Percentiles rank a stretch among this genome's conserved stretches.
Evolutionary conservation across 129 eudicot genomes (phyloP).

Genomic region (Heracleum sosnowskyi): DNA sequence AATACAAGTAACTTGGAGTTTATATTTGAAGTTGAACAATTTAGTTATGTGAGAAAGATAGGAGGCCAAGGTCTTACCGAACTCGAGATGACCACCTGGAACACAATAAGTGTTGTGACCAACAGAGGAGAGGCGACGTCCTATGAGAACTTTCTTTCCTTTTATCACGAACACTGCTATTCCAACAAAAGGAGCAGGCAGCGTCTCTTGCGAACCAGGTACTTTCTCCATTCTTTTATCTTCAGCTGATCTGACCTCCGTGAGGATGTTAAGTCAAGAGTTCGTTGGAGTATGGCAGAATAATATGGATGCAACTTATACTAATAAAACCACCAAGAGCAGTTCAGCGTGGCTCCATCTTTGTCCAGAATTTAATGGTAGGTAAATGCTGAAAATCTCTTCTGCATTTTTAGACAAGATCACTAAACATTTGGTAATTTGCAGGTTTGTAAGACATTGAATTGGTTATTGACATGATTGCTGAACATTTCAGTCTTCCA

Average conservation of each 20-base stretch:
- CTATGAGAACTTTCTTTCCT: conserved; percentile 53
- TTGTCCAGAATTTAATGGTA: not conserved
- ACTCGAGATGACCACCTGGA: conserved; percentile 90
- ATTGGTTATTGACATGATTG: no score
- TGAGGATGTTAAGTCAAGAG: no score
- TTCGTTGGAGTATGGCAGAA: no score
- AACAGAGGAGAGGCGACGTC: conserved; percentile 62
- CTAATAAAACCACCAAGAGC: no score
- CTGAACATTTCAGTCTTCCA: no score
- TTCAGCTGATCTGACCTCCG: not conserved
- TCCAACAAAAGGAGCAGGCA: conserved; percentile 26
- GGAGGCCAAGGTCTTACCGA: conserved; percentile 34
- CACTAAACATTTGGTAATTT: no score
- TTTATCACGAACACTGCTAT: conserved; percentile 64
- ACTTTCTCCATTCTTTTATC: not conserved
- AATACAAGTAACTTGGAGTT: no score
- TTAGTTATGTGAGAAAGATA: not conserved
- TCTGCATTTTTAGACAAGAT: not conserved
- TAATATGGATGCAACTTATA: no score
- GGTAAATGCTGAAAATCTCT: not conserved
- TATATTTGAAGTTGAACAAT: not conserved
- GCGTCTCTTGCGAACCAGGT: conserved; percentile 3
- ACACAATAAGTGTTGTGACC: conserved; percentile 65
- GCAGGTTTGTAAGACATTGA: no score
- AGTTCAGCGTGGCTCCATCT: not conserved